phyloP scores from a whole-genome alignment of 2,329 filamentous ascomycete genomes.

The Colletotrichum filicis region DNA sequence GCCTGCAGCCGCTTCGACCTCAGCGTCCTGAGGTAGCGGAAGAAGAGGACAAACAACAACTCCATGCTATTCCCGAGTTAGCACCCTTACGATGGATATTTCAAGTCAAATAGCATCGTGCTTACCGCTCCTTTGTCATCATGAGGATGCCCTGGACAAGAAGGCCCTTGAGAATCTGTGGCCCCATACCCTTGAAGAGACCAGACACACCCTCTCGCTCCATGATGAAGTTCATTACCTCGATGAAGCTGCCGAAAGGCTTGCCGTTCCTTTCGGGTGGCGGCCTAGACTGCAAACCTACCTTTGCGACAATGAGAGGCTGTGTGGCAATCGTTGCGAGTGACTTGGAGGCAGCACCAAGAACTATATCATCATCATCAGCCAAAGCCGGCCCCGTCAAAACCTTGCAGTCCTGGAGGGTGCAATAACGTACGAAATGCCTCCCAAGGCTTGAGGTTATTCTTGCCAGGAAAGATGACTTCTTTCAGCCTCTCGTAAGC shows the following conservation, averaged over 20 bases:
- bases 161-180: slow-evolving; percentile 92
- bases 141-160: slow-evolving; percentile 95
- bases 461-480: slow-evolving; percentile 80
- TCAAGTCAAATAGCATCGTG: slow-evolving; percentile 1
- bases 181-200: slow-evolving; percentile 97
- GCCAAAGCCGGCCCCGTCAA: not conserved
- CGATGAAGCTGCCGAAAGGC: slow-evolving; percentile 91
- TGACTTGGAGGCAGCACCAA: slow-evolving; percentile 93
- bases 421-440: slow-evolving; percentile 80
- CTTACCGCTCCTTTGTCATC: slow-evolving; percentile 97
- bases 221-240: slow-evolving; percentile 95
- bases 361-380: slow-evolving; percentile 62
- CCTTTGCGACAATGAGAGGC: slow-evolving; percentile 96
- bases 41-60: slow-evolving; percentile 84
- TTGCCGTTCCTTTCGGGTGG: slow-evolving; percentile 86
- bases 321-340: slow-evolving; percentile 93
- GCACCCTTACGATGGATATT: not conserved
- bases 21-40: slow-evolving; percentile 81
- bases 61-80: slow-evolving; percentile 73
- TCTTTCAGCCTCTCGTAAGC: slow-evolving; percentile 91
- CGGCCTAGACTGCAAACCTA: slow-evolving; percentile 93
- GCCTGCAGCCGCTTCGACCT: slow-evolving; percentile 77
- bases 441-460: slow-evolving; percentile 82
- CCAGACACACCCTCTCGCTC: slow-evolving; percentile 84
- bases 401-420: too few relatives aligned